A percentile compares a stretch with the other conserved stretches of the same genome.
Conservation (phyloP, 2,329 filamentous ascomycete species). For the Dactylellina haptotyla region DNA sequence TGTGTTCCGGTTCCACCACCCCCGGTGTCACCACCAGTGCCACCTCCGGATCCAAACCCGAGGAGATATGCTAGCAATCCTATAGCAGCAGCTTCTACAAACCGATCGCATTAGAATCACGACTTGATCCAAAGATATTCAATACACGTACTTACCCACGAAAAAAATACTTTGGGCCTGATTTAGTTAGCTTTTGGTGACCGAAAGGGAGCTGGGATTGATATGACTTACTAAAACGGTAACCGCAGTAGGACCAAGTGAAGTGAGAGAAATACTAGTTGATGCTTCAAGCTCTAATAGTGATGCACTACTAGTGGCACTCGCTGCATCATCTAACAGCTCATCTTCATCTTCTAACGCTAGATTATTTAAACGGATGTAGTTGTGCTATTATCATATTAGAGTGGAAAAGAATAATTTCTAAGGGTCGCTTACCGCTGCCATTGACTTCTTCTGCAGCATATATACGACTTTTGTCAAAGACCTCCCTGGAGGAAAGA, state of each 20-base stretch:
- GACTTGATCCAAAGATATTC: background rate
- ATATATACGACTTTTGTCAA: conserved; percentile 19
- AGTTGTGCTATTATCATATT: conserved; percentile 10
- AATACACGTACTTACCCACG: background rate
- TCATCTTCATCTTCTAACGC: conserved; percentile 13
- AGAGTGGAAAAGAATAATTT: background rate
- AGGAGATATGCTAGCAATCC: conserved; percentile 17
- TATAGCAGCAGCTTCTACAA: conserved; percentile 5
- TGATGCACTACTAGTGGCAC: background rate
- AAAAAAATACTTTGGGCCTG: background rate
- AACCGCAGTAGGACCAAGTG: background rate
- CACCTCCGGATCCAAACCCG: background rate
- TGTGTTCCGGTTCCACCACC: background rate
- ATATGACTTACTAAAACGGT: conserved; percentile 4
- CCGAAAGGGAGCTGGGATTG: background rate
- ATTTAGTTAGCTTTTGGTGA: background rate
- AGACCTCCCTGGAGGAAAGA: conserved; percentile 7
- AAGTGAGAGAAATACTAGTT: background rate
- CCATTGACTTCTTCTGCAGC: conserved; percentile 5
- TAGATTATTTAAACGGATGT: conserved; percentile 17
- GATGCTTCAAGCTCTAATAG: conserved; percentile 8
- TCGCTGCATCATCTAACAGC: conserved; percentile 9
- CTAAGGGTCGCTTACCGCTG: background rate
- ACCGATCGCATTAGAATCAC: background rate
- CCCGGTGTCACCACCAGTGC: background rate